Evolutionary conservation across 2,329 filamentous ascomycete species (phyloP).

Genomic region (Aspergillus pseudoglaucus): DNA sequence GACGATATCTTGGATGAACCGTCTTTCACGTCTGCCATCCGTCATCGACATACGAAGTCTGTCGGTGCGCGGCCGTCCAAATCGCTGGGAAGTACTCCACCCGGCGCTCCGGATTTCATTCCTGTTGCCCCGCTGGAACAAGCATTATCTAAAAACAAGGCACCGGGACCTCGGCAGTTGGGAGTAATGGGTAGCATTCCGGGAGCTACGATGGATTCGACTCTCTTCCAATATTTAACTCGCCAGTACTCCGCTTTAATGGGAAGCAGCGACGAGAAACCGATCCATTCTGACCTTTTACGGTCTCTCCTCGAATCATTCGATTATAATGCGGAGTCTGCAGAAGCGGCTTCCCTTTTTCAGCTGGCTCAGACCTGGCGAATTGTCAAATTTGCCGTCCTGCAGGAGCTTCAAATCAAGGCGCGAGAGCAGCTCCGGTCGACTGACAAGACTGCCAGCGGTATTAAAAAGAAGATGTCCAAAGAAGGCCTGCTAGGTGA

Average conservation of each 20-base stretch:
- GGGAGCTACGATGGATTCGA: slow-evolving; percentile 38
- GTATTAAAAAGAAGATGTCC: slow-evolving; percentile 20
- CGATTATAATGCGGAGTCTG: slow-evolving; percentile 49
- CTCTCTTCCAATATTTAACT: slow-evolving; percentile 38
- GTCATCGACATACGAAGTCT: slow-evolving; percentile 41
- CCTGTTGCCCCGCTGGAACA: slow-evolving; percentile 48
- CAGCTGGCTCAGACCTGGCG: slow-evolving; percentile 55
- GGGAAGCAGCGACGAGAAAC: slow-evolving; percentile 17
- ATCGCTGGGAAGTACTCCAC: slow-evolving; percentile 50
- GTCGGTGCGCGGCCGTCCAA: slow-evolving; percentile 44
- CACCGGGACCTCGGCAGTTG: slow-evolving; percentile 38
- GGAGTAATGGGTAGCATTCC: slow-evolving; percentile 46
- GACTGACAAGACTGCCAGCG: slow-evolving; percentile 15
- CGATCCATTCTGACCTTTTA: slow-evolving; percentile 20
- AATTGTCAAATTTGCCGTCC: slow-evolving; percentile 46
- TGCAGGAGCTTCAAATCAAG: slow-evolving; percentile 43
- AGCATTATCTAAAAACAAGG: slow-evolving; percentile 39
- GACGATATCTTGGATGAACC: slow-evolving; percentile 55
- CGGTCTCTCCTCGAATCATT: slow-evolving; percentile 38
- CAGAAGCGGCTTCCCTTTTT: slow-evolving; percentile 44
- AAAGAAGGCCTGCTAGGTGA: slow-evolving; percentile 24
- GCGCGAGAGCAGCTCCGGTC: slow-evolving; percentile 25
- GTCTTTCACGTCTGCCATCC: slow-evolving; percentile 45
- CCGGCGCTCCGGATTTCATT: slow-evolving; percentile 40
- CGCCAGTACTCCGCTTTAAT: slow-evolving; percentile 37